Conservation (phyloP, 805 yeast species). For the Kurtzmaniella cleridarum region DNA sequence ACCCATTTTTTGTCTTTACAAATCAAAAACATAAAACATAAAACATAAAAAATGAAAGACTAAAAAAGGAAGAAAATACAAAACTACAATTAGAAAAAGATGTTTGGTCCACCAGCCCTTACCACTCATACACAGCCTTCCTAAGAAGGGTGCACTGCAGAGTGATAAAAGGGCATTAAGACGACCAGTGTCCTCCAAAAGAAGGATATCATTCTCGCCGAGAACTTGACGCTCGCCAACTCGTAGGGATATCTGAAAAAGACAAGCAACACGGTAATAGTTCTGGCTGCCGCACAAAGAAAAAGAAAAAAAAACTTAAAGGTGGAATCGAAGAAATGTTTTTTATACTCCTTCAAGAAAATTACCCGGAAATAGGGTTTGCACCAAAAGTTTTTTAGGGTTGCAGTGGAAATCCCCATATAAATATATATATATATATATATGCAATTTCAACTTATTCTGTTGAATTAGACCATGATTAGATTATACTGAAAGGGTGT, state of each 20-base stretch:
- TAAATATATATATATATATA: too few species aligned
- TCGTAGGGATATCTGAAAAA: slow-evolving; percentile 41
- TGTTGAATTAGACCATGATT: too few species aligned
- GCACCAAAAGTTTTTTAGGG: neutral
- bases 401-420: too few species aligned
- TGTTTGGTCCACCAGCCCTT: slow-evolving; percentile 49
- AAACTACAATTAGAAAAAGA: slow-evolving; percentile 3
- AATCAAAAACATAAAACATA: too few species aligned
- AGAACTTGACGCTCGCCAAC: slow-evolving; percentile 47
- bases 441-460: too few species aligned
- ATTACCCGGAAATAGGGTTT: slow-evolving; percentile 5
- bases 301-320: slow-evolving; percentile 10
- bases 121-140: slow-evolving; percentile 15
- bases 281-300: slow-evolving; percentile 48
- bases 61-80: neutral
- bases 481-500: too few species aligned
- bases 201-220: slow-evolving; percentile 42
- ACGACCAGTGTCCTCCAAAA: slow-evolving; percentile 32
- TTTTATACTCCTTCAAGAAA: neutral
- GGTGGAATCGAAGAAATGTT: neutral
- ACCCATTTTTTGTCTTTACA: too few species aligned
- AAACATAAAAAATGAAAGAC: neutral
- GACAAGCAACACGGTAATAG: slow-evolving; percentile 50
- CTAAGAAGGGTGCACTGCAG: slow-evolving; percentile 14
- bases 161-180: slow-evolving; percentile 40